Percentiles rank a stretch among this genome's conserved stretches.
phyloP scores from a whole-genome alignment of 1,284 basidiomycete species.

The Entoloma clypeatum region DNA sequence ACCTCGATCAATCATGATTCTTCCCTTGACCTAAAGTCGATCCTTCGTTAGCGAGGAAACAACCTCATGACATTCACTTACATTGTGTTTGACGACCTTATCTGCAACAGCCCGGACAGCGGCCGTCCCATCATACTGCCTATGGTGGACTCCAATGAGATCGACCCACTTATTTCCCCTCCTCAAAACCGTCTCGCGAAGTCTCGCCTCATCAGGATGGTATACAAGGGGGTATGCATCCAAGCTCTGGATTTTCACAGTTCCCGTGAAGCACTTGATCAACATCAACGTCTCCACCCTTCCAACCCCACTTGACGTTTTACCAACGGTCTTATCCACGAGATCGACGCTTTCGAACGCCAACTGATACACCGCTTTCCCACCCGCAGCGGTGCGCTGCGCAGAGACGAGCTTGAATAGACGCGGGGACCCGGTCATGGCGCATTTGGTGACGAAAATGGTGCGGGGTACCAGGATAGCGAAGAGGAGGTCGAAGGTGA shows the following conservation, averaged over 20 bases:
- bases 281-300: conserved; percentile 38
- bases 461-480: conserved; percentile 49
- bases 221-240: conserved; percentile 48
- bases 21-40: conserved; percentile 32
- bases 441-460: conserved; percentile 44
- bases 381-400: conserved; percentile 31
- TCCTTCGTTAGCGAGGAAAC: background rate
- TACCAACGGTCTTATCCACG: conserved; percentile 31
- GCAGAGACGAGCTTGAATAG: conserved; percentile 40
- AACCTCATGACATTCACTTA: conserved; percentile 22
- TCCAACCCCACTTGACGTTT: conserved; percentile 32
- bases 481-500: conserved; percentile 51
- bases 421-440: conserved; percentile 48
- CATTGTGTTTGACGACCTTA: conserved; percentile 41
- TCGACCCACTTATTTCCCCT: conserved; percentile 50
- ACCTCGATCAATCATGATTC: conserved; percentile 56
- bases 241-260: conserved; percentile 43
- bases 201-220: conserved; percentile 35
- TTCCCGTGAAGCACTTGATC: conserved; percentile 40
- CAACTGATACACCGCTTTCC: conserved; percentile 34
- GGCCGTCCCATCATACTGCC: conserved; percentile 47
- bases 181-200: conserved; percentile 34
- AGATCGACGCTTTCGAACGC: conserved; percentile 45
- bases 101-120: conserved; percentile 30
- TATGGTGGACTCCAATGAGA: conserved; percentile 49